Conservation (phyloP, 2,329 filamentous ascomycete species). For the Penicillium capsulatum region DNA sequence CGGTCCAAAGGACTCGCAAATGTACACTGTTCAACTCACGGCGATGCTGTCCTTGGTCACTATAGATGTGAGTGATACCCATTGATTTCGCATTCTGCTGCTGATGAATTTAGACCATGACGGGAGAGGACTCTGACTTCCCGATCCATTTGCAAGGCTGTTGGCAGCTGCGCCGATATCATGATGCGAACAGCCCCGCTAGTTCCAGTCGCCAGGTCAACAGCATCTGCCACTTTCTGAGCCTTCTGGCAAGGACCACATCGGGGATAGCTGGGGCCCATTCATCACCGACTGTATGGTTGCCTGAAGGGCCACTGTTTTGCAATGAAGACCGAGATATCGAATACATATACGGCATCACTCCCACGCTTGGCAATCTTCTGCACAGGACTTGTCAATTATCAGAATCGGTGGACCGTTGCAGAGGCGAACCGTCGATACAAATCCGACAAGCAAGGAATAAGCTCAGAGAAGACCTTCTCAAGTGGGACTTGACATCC, state of each 20-base stretch:
- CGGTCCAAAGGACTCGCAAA: constrained; percentile 2
- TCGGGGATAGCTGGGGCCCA: constrained; percentile 8
- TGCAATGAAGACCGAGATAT: constrained; percentile 7
- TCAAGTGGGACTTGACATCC: constrained; percentile 4
- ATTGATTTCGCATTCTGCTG: no score
- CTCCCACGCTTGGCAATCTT: constrained; percentile 16
- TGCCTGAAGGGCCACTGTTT: constrained; percentile 4
- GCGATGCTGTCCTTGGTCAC: constrained; percentile 21
- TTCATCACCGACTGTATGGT: neutral
- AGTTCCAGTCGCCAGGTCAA: constrained; percentile 13
- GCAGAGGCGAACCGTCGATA: neutral
- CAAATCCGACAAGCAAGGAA: neutral
- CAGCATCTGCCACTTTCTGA: constrained; percentile 19
- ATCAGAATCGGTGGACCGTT: constrained; percentile 5
- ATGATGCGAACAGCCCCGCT: neutral
- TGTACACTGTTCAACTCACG: constrained; percentile 10
- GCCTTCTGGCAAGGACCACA: constrained; percentile 16
- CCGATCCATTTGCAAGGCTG: constrained; percentile 19
- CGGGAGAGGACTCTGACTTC: constrained; percentile 21
- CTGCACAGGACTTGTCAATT: constrained; percentile 15
- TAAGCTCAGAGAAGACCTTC: neutral
- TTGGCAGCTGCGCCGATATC: constrained; percentile 5
- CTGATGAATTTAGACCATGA: constrained; percentile 12
- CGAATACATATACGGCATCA: constrained; percentile 22
- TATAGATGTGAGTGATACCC: constrained; percentile 16